These are phyloP conservation scores for Cercospora zeina DNA, from an alignment of 2,329 filamentous ascomycete genomes.

Conservation along the genomic window DNA sequence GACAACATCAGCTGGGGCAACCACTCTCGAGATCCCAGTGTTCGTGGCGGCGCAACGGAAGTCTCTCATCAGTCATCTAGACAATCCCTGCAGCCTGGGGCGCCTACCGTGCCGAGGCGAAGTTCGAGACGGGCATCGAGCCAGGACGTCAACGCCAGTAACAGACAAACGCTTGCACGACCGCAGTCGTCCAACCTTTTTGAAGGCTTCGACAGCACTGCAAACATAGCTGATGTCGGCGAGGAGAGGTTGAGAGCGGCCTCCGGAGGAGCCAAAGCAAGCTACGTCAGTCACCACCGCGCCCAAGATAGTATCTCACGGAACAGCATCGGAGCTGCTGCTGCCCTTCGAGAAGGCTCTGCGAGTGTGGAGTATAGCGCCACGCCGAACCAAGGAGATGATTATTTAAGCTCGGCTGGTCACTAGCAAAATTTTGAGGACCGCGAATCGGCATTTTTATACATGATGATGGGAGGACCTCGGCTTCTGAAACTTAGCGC, in stretches of 20 bases:
- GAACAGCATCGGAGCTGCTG: conserved; percentile 36
- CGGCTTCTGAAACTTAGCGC: conserved; percentile 11
- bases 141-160: conserved; percentile 22
- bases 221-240: conserved; percentile 14
- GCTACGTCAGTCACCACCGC: conserved; percentile 31
- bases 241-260: neutral
- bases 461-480: conserved; percentile 3
- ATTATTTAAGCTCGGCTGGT: conserved; percentile 8
- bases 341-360: conserved; percentile 28
- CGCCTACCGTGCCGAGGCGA: conserved; percentile 32
- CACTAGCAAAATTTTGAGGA: neutral
- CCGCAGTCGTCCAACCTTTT: conserved; percentile 23
- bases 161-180: conserved; percentile 13
- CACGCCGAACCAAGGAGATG: conserved; percentile 19
- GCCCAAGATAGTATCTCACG: conserved; percentile 38
- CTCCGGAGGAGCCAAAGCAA: conserved; percentile 14
- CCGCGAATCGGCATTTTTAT: neutral
- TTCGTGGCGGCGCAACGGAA: conserved; percentile 8
- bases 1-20: conserved; percentile 36
- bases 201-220: conserved; percentile 34
- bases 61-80: conserved; percentile 4
- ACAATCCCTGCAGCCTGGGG: conserved; percentile 15
- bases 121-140: conserved; percentile 33
- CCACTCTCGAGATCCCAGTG: conserved; percentile 17
- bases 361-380: conserved; percentile 24